Percentiles rank a stretch among this genome's conserved stretches.
phyloP scores from a whole-genome alignment of 768 basidiomycete genomes.

The Tricholoma sp. region DNA sequence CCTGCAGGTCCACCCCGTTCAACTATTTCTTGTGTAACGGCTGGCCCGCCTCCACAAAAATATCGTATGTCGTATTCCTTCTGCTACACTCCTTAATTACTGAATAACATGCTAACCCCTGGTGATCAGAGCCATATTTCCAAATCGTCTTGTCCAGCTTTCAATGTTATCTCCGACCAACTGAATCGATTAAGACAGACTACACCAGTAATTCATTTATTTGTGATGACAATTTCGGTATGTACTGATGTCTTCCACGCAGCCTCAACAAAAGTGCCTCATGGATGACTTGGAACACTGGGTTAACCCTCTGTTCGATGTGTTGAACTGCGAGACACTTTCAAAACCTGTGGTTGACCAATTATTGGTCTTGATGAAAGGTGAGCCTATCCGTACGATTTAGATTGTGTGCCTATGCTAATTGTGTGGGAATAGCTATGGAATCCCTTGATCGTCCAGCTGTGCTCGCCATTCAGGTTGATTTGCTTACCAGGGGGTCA shows the following conservation, averaged over 20 bases:
- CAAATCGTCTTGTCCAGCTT: conserved; percentile 58
- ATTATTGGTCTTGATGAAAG: conserved; percentile 64
- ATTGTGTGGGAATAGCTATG: conserved; percentile 54
- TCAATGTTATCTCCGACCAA: conserved; percentile 57
- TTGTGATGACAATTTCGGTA: background rate
- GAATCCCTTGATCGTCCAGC: conserved; percentile 68
- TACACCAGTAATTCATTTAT: conserved; percentile 54
- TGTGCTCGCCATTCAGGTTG: conserved; percentile 83
- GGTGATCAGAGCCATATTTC: conserved; percentile 92
- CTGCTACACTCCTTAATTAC: conserved; percentile 4
- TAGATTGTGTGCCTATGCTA: conserved; percentile 1
- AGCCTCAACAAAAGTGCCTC: conserved; percentile 81
- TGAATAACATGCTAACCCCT: conserved; percentile 46
- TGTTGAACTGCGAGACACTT: conserved; percentile 87
- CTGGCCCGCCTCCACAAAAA: conserved; percentile 28
- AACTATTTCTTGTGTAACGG: conserved; percentile 28
- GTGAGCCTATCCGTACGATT: conserved; percentile 29
- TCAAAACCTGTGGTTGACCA: conserved; percentile 67
- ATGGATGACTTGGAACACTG: conserved; percentile 85
- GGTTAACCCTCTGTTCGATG: conserved; percentile 82
- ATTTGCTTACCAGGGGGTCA: conserved; percentile 74
- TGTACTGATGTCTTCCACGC: conserved; percentile 3
- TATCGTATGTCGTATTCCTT: conserved; percentile 35
- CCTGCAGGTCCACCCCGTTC: conserved; percentile 11
- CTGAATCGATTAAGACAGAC: conserved; percentile 65